Evolutionary conservation across 345 rosid genomes (phyloP).

Genomic region (Sonneratia caseolaris): DNA sequence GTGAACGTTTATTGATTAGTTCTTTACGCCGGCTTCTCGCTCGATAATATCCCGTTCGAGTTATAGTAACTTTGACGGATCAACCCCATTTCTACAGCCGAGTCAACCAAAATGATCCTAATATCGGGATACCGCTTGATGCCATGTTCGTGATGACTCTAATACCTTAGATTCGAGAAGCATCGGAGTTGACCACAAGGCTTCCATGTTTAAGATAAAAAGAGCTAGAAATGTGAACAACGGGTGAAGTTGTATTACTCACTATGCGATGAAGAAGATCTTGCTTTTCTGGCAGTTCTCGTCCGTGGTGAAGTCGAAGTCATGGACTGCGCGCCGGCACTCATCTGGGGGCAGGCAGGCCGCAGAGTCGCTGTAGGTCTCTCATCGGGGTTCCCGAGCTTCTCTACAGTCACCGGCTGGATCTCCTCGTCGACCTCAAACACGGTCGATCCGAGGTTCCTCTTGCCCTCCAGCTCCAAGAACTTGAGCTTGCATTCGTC

Average conservation of each 20-base stretch:
- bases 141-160: neutral
- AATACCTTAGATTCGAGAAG: neutral
- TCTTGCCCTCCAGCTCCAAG: too few species aligned
- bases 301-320: constrained; percentile 55
- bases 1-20: too few species aligned
- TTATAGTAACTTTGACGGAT: neutral
- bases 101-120: neutral
- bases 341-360: too few species aligned
- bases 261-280: constrained; percentile 73
- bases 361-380: too few species aligned
- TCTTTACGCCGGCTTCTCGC: neutral
- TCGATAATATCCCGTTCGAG: neutral
- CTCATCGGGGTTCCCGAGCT: too few species aligned
- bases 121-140: neutral
- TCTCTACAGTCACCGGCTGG: too few species aligned
- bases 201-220: neutral
- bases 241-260: neutral
- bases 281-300: constrained; percentile 21
- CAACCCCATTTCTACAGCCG: neutral
- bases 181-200: neutral
- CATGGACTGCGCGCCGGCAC: too few species aligned
- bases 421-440: too few species aligned
- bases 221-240: too few species aligned
- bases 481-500: too few species aligned
- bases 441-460: too few species aligned